Evolutionary conservation across 208 protist species (phyloP), one percentile per base, ranked within the genome.

Genomic region (Leishmania turanica): DNA sequence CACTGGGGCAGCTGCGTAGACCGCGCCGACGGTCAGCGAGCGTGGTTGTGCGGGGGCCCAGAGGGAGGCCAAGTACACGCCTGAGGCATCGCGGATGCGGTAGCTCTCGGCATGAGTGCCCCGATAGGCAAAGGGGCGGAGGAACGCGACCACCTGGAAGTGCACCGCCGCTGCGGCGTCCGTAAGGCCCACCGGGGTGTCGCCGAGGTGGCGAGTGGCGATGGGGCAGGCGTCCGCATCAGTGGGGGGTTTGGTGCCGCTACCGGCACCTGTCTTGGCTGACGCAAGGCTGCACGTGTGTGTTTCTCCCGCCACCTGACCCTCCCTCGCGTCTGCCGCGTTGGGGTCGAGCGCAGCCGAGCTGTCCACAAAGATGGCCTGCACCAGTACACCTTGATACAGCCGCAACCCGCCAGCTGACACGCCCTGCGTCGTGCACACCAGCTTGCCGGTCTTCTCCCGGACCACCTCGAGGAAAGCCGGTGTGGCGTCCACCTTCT

Each of bases 91-190:
- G 53, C 77, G 84, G 80, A 97, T 90, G n/a, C 81, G 80, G 82
- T 97, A 97, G 83, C 91, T 97, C 64, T 95, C 89, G 64, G 94
- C 92, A n/a, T 77, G 45, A 45, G 81, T 84, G 6, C 88, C 86
- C 66, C 91, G 92, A 83, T 90, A 95, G 40, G 81, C 80, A 84
- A 96, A 95, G 54, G 83, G 73, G 71, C 90, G 91, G 8, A 97
- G 77, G 75, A 91, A 93, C 40, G 85, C 81, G 42, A 89, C 78
- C 1, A 96, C 90, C 34, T 86, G 65, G 78, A 96, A 96, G 31
- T 79, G 84, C 24, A 95, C 40, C 31, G 81, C 68, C 34, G 40
- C 71, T n/a, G 80, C 54, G 7, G 85, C 47, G 9, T 74, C 77
- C 0, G 80, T 85, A 21, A 84, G 69, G 6, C 88, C 89, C 11